Base-by-base conservation (phyloP, 805 yeast genomes). In the Starmerella stigmatis region DNA sequence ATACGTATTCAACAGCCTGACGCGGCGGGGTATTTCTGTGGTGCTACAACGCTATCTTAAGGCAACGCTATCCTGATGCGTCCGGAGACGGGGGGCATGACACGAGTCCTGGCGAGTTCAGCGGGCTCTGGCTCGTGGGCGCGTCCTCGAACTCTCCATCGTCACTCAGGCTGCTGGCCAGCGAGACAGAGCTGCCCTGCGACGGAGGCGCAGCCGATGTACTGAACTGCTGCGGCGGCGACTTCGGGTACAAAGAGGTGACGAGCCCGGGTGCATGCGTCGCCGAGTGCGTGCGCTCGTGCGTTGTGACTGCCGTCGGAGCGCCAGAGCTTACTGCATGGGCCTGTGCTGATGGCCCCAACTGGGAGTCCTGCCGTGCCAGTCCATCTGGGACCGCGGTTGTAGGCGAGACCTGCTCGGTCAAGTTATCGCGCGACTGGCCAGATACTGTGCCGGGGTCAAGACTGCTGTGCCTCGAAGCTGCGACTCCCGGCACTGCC, bases 41-140 rank as follows among this genome's bases (percentile, higher is more conserved):
- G n/a, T n/a, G n/a, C 13, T 34, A 34, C 38, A 34, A 34, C 26
- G 33, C n/a, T n/a, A n/a, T n/a, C n/a, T n/a, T n/a, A n/a, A n/a
- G n/a, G n/a, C n/a, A n/a, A 31, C 10, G 20, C 37, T 26, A 17
- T 15, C 38, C 38, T 12, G 27, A 22, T 13, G 44, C 40, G n/a
- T 53, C 51, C 6, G 60, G 60, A 4, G 58, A 55, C 2, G 58
- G 52, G 20, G 60, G 60, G 39, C 60, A 56, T 22, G 57, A 46
- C 22, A 53, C 22, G 6, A 56, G 44, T 13, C 49, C 45, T 13
- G 58, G 57, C 25, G 58, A 55, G 36, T 45, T 43, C 22, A 33
- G 6, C 33, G 50, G 55, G 37, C 48, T 44, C 27, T 44, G 49
- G 16, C 34, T 39, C 15, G n/a, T n/a, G n/a, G 45, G 51, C 16